Base-by-base conservation (phyloP, 2,329 filamentous ascomycete species). In the Periconia digitata region DNA sequence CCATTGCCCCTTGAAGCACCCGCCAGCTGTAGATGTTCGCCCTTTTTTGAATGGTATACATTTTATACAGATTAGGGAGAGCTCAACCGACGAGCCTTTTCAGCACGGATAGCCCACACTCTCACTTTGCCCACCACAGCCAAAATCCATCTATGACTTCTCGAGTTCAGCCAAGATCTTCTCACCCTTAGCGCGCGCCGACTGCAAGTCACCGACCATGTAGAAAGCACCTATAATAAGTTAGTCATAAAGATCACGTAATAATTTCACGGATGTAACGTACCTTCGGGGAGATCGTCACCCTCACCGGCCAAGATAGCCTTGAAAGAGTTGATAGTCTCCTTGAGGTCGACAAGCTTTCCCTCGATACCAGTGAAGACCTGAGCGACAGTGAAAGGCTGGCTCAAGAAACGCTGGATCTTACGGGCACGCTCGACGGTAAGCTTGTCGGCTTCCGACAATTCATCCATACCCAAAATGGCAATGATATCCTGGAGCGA, bases 401-500 rank as follows among this genome's bases (percentile, higher is more conserved):
- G 94, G 79, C 85, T 90, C 84, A 99, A 84, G 91, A 99, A 99
- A 88, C 92, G 89, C 85, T 99, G 94, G 76, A 99, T 87, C 86
- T 97, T 97, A 84, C 94, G 92, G 78, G 94, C 94, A 86, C 94
- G 94, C 88, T 99, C 94, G 84, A 99, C 94, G 69, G 94, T 97
- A 72, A 99, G 86, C 88, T 99, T 96, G 79, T 99, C 94, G 70
- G 89, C 89, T 84, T 97, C 94, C 60, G 94, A 97, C 80, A 99
- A 81, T 78, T 99, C 94, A 79, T 99, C 94, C 94, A 99, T 97
- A 87, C 92, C 92, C 76, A 97, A 81, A 91, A 99, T 99, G 79
- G 94, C 94, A 84, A 96, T 96, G 86, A 99, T 99, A 83, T 99
- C 94, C 83, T 99, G 94, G 65, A 99, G 90, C 60, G 92, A 97